Conservation (phyloP, 1,284 basidiomycete genomes). For the Tremellales sp. region DNA sequence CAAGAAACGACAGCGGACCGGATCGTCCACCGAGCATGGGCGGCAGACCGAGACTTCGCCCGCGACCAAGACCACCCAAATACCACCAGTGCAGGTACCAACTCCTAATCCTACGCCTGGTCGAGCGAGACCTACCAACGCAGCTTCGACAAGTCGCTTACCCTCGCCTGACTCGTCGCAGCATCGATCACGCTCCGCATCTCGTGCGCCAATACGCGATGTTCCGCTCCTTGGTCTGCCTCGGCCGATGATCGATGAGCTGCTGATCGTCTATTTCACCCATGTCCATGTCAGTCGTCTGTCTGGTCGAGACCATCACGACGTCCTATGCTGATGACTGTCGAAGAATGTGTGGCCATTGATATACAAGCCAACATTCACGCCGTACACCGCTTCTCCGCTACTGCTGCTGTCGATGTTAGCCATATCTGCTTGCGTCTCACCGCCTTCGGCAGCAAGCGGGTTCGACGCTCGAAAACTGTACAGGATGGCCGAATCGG, state of each 20-base stretch:
- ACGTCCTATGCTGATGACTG: background rate
- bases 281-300: conserved; percentile 32
- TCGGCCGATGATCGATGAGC: conserved; percentile 24
- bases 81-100: no score
- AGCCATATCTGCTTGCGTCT: conserved; percentile 38
- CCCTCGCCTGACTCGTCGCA: background rate
- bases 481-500: conserved; percentile 33
- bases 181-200: background rate
- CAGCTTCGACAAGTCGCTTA: background rate
- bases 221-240: background rate
- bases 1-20: background rate
- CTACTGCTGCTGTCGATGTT: conserved; percentile 41
- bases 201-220: background rate
- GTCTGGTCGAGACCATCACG: no score
- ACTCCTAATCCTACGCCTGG: no score
- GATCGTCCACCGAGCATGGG: conserved; percentile 2
- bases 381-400: conserved; percentile 27
- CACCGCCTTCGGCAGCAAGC: conserved; percentile 11
- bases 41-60: background rate
- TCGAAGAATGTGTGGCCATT: conserved; percentile 46
- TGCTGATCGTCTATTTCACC: conserved; percentile 40
- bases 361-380: conserved; percentile 45
- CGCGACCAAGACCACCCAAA: no score
- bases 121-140: no score
- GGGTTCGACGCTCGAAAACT: conserved; percentile 48